Conservation (phyloP, 495 filamentous ascomycete species). For the Aspergillus sclerotioniger region DNA sequence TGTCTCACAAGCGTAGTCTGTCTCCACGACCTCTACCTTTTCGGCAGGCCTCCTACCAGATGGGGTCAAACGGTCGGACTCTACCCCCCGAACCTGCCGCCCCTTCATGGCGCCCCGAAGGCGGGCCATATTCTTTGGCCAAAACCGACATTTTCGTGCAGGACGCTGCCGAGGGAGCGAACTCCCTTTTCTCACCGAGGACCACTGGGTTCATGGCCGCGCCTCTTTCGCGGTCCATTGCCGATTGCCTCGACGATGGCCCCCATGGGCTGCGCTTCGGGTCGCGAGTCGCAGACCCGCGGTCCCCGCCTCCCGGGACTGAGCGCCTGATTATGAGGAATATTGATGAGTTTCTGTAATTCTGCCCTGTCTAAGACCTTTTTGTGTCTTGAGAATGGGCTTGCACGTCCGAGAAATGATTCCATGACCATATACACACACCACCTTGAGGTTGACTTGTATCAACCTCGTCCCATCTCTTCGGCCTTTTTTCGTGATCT, state of each 20-base stretch:
- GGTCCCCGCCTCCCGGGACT: constrained; percentile 46
- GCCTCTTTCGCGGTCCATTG: constrained; percentile 31
- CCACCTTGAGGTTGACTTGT: not conserved
- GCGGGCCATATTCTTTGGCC: constrained; percentile 24
- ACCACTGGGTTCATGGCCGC: constrained; percentile 47
- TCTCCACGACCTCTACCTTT: constrained; percentile 44
- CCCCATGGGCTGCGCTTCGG: constrained; percentile 30
- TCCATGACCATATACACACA: constrained; percentile 30
- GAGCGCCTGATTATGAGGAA: constrained; percentile 52
- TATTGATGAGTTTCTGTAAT: constrained; percentile 53
- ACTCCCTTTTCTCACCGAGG: constrained; percentile 48
- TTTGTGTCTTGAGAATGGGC: not conserved
- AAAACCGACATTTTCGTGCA: constrained; percentile 40
- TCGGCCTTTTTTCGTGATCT: constrained; percentile 7
- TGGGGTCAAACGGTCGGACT: constrained; percentile 20
- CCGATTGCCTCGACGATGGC: constrained; percentile 33
- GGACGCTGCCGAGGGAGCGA: constrained; percentile 32
- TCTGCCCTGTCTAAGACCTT: constrained; percentile 11
- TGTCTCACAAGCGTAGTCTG: constrained; percentile 39
- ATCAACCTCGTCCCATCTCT: constrained; percentile 8
- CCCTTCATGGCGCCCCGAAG: constrained; percentile 3
- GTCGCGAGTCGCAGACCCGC: constrained; percentile 40
- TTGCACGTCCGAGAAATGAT: constrained; percentile 27
- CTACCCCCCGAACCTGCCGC: constrained; percentile 16
- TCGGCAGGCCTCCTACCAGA: constrained; percentile 38